These are phyloP conservation scores for Tetrahymena borealis DNA, from an alignment of 73 alveolate genomes.

Conservation along the genomic window DNA sequence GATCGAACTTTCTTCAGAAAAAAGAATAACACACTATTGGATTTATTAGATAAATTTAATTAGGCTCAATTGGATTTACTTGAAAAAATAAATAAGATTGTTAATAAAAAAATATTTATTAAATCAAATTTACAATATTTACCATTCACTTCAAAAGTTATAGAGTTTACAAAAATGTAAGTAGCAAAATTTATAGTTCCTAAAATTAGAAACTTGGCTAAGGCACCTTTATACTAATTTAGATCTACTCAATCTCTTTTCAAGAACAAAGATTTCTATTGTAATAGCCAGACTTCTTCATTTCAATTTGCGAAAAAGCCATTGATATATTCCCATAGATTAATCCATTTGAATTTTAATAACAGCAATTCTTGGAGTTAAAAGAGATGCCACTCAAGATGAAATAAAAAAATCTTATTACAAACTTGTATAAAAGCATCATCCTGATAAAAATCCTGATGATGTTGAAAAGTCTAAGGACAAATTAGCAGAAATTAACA, in stretches of 20 bases:
- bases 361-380: constrained; percentile 62
- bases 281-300: too few relatives aligned
- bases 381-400: constrained; percentile 61
- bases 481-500: constrained; percentile 76
- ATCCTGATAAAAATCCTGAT: constrained; percentile 83
- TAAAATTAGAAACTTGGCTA: background rate
- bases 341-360: too few relatives aligned
- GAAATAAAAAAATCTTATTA: constrained; percentile 88
- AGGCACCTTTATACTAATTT: background rate
- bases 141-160: background rate
- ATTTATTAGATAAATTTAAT: background rate
- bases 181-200: background rate
- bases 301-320: too few relatives aligned
- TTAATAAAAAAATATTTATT: background rate
- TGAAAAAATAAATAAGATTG: background rate
- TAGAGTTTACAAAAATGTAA: background rate
- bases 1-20: background rate
- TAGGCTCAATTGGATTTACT: background rate
- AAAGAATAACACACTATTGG: background rate
- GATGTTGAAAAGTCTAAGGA: constrained; percentile 72
- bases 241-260: background rate
- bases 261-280: background rate
- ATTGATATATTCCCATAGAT: too few relatives aligned
- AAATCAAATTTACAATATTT: background rate
- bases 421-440: constrained; percentile 75